Percentiles rank a stretch among this genome's conserved stretches.
These are phyloP conservation scores for Annona cherimola DNA, from an alignment of 164 flowering plant species.

Conservation along the genomic window DNA sequence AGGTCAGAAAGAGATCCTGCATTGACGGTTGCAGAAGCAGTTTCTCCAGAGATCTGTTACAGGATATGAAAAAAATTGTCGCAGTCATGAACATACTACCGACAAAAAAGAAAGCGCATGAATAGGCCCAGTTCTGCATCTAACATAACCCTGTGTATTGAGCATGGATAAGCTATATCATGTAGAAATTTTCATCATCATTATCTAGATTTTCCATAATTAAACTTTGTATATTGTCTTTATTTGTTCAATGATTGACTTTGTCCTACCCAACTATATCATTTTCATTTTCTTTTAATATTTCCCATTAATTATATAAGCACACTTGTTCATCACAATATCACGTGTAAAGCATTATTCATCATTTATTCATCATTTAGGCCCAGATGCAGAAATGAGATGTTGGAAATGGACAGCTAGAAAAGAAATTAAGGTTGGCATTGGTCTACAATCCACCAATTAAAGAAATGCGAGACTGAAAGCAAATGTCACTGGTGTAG, in stretches of 20 bases:
- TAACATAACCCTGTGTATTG: too few relatives aligned
- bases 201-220: too few relatives aligned
- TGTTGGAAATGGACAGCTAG: background rate
- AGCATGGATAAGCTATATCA: too few relatives aligned
- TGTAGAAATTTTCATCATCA: too few relatives aligned
- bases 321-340: too few relatives aligned
- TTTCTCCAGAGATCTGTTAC: constrained; percentile 82
- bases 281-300: too few relatives aligned
- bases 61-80: background rate
- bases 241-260: too few relatives aligned
- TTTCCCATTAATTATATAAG: too few relatives aligned
- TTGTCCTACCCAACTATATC: too few relatives aligned
- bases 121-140: too few relatives aligned
- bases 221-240: too few relatives aligned
- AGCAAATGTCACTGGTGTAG: background rate
- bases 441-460: background rate
- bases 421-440: background rate
- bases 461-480: background rate
- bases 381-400: background rate
- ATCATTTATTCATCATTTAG: background rate
- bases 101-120: background rate
- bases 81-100: background rate
- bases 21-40: constrained; percentile 78
- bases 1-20: constrained; percentile 80
- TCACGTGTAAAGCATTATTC: background rate